Conservation (phyloP, 768 basidiomycete species). For the Hypholoma sublateritium region DNA sequence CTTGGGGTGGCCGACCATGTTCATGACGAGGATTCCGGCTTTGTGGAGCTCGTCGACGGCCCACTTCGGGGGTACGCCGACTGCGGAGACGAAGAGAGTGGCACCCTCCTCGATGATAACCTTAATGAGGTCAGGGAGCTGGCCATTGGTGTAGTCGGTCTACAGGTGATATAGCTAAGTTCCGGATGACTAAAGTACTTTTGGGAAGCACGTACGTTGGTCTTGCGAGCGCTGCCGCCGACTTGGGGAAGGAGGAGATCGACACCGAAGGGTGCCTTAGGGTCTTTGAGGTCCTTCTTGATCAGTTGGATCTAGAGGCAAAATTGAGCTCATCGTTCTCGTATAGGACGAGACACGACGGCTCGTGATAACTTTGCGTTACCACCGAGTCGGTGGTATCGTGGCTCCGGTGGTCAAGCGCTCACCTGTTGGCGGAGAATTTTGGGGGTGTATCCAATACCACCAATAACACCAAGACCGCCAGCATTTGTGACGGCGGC, state of each 20-base stretch:
- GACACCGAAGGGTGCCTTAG: slow-evolving; percentile 85
- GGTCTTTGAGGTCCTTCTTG: slow-evolving; percentile 71
- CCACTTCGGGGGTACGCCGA: slow-evolving; percentile 82
- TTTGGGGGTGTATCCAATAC: slow-evolving; percentile 83
- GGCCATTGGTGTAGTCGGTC: slow-evolving; percentile 90
- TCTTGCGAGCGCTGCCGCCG: slow-evolving; percentile 86
- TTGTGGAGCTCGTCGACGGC: slow-evolving; percentile 81
- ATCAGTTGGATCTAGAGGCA: slow-evolving; percentile 61
- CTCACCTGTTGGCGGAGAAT: slow-evolving; percentile 74
- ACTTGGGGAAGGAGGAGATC: slow-evolving; percentile 88
- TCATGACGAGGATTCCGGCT: slow-evolving; percentile 87
- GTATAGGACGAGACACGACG: no score
- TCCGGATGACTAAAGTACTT: not conserved
- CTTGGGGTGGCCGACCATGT: slow-evolving; percentile 96
- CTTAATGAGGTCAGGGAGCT: slow-evolving; percentile 79
- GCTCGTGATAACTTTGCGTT: no score
- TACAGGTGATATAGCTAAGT: slow-evolving; percentile 22
- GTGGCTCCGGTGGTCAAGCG: not conserved
- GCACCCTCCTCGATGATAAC: slow-evolving; percentile 93
- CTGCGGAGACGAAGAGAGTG: slow-evolving; percentile 86
- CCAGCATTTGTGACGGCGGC: slow-evolving; percentile 95
- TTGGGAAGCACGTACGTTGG: slow-evolving; percentile 57
- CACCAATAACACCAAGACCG: slow-evolving; percentile 91
- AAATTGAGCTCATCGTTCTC: no score
- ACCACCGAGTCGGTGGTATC: no score